Percentiles rank a stretch among this genome's conserved stretches.
Evolutionary conservation across 1,284 basidiomycete genomes (phyloP).

Genomic region (Pseudozyma pruni): DNA sequence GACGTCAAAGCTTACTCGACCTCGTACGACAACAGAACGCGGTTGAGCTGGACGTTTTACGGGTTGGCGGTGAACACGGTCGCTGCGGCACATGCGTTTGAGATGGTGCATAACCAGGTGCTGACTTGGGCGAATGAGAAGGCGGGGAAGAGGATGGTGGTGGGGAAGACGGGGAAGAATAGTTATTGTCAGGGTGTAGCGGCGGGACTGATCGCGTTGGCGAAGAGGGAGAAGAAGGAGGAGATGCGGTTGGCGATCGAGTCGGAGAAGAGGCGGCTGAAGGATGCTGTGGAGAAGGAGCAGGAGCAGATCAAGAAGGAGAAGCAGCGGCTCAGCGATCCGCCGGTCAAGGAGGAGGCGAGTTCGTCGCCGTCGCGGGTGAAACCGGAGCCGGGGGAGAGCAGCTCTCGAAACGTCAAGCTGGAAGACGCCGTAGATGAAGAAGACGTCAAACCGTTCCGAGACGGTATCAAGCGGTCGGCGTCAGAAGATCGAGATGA

Average conservation of each 20-base stretch:
- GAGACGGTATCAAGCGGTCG: slow-evolving; percentile 21
- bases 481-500: slow-evolving; percentile 8
- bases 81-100: slow-evolving; percentile 53
- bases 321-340: slow-evolving; percentile 19
- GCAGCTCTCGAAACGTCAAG: slow-evolving; percentile 33
- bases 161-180: slow-evolving; percentile 45
- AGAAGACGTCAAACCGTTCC: slow-evolving; percentile 28
- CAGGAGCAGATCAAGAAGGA: slow-evolving; percentile 19
- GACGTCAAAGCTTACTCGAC: slow-evolving; percentile 48
- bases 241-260: slow-evolving; percentile 46
- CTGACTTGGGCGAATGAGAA: slow-evolving; percentile 44
- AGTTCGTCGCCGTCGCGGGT: neutral
- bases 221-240: slow-evolving; percentile 51
- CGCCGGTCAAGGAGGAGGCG: slow-evolving; percentile 6
- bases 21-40: slow-evolving; percentile 28
- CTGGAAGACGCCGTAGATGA: slow-evolving; percentile 38
- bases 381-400: slow-evolving; percentile 6
- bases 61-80: slow-evolving; percentile 53
- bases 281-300: slow-evolving; percentile 22
- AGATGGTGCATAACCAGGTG: slow-evolving; percentile 57
- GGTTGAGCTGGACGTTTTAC: slow-evolving; percentile 52
- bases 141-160: slow-evolving; percentile 6
- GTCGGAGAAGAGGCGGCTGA: slow-evolving; percentile 41
- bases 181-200: slow-evolving; percentile 47
- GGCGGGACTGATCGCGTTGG: slow-evolving; percentile 38